Evolutionary conservation across 345 rosid species (phyloP).

Genomic region (Sapria himalayana): DNA sequence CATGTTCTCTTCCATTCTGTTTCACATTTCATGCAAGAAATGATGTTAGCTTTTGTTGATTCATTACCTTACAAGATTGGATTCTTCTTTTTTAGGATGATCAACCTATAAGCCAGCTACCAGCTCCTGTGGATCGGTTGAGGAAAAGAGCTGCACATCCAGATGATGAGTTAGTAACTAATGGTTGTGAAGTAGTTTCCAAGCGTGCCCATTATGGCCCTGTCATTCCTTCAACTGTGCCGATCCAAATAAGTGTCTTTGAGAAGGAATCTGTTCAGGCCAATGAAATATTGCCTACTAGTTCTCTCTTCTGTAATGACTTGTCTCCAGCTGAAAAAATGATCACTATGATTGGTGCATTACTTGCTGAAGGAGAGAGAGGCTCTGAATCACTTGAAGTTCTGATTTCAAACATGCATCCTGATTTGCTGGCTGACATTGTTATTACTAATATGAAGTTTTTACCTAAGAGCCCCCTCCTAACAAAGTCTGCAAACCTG

Average conservation of each 20-base stretch:
- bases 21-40: too few species aligned
- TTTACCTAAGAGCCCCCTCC: slow-evolving; percentile 46
- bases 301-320: slow-evolving; percentile 36
- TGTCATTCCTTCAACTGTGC: slow-evolving; percentile 15
- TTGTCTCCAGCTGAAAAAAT: slow-evolving; percentile 83
- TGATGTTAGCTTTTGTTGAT: neutral
- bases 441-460: slow-evolving; percentile 89
- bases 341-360: slow-evolving; percentile 94
- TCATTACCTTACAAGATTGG: neutral
- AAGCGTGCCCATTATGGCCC: slow-evolving; percentile 41
- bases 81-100: slow-evolving; percentile 40
- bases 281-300: slow-evolving; percentile 33
- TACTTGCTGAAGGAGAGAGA: slow-evolving; percentile 98
- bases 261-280: slow-evolving; percentile 25
- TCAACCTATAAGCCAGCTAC: slow-evolving; percentile 31
- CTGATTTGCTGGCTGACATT: slow-evolving; percentile 94
- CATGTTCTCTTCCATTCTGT: slow-evolving; percentile 4
- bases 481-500: slow-evolving; percentile 25
- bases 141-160: slow-evolving; percentile 49
- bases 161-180: slow-evolving; percentile 37
- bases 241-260: slow-evolving; percentile 27
- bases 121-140: slow-evolving; percentile 29
- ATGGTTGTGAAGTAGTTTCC: slow-evolving; percentile 33
- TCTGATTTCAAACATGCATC: slow-evolving; percentile 79
- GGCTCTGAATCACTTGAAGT: slow-evolving; percentile 92